A percentile compares a stretch with the other conserved stretches of the same genome.
These are phyloP conservation scores for Hevea brasiliensis DNA, from an alignment of 345 rosid species.

Conservation along the genomic window DNA sequence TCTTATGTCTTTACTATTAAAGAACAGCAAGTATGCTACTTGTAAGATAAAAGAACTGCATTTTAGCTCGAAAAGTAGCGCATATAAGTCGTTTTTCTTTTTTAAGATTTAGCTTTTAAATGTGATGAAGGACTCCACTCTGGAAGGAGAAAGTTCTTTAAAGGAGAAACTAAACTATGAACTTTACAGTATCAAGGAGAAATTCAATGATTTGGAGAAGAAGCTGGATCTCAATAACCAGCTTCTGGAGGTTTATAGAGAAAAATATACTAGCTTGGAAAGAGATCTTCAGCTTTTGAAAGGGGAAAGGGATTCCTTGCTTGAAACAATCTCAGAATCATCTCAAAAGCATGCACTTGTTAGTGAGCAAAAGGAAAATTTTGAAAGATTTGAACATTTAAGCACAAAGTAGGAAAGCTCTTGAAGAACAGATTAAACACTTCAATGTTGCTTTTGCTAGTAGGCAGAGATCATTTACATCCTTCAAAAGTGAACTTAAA, in stretches of 20 bases:
- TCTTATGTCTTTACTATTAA: neutral
- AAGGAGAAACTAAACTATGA: conserved; percentile 47
- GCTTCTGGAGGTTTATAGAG: conserved; percentile 50
- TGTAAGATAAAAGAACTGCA: neutral
- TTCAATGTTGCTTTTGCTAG: conserved; percentile 59
- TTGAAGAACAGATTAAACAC: conserved; percentile 73
- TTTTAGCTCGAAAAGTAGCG: conserved; percentile 1
- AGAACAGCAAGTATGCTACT: neutral
- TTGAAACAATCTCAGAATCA: conserved; percentile 40
- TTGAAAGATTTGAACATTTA: conserved; percentile 59
- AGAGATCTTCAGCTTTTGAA: conserved; percentile 54
- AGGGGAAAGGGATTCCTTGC: conserved; percentile 61
- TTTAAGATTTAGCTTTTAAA: conserved; percentile 46
- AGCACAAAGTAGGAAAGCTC: conserved; percentile 57
- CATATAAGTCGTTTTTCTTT: conserved; percentile 11
- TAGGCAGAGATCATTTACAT: conserved; percentile 56
- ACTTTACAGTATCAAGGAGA: conserved; percentile 50
- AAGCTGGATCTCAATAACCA: conserved; percentile 44
- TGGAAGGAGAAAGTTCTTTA: conserved; percentile 39
- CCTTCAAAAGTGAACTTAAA: conserved; percentile 63
- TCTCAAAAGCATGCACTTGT: conserved; percentile 45
- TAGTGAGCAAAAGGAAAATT: conserved; percentile 56
- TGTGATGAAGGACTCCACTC: conserved; percentile 58
- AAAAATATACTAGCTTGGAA: conserved; percentile 50
- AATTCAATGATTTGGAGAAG: conserved; percentile 47